Base-by-base conservation (phyloP, 2,329 filamentous ascomycete species). In the Phaeosphaeriaceae sp. region DNA sequence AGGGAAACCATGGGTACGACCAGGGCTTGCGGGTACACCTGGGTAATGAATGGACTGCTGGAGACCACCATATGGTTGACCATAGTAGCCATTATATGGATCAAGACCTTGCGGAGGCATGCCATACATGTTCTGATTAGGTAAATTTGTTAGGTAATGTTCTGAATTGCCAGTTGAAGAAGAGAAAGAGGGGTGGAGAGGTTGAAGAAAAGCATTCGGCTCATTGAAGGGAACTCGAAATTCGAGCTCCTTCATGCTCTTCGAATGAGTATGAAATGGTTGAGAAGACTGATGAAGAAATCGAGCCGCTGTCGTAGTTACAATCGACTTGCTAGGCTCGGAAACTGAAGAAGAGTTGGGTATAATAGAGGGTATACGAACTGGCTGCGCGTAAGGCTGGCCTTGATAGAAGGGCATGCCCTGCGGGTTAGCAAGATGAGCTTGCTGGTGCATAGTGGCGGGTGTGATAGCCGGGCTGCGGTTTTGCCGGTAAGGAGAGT, bases 161-260 rank as follows among this genome's bases (percentile, higher is more conserved):
- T 92, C 87, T 81, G 87, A 90, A 60, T 86, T 81, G 67, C 84
- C 84, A 69, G 79, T 87, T 67, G 86, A 83, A 51, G 88, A 88
- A 56, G 87, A 86, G 50, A 92, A 75, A 75, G 90, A 83, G 69
- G 83, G 70, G 48, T 74, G 63, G 51, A 67, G 38, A 50, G 56
- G 36, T 50, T 58, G 44, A 56, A 65, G 47, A 47, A 64, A 67
- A 61, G 56, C 60, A 46, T 61, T 56, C 35, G 58, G 46, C 54
- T 52, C 44, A 42, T 61, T 45, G 34, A 50, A 52, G 45, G 50
- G 58, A 42, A 57, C 49, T 50, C 50, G 56, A 40, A 52, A 56
- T 13, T 57, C 49, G 37, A 58, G 54, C 39, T 46, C 55, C 50
- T 50, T 49, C 52, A 44, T 36, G 37, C 33, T 51, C 28, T 56